Evolutionary conservation across 108 stramenopile species (phyloP).

Genomic region (Nannochloropsis gaditana): DNA sequence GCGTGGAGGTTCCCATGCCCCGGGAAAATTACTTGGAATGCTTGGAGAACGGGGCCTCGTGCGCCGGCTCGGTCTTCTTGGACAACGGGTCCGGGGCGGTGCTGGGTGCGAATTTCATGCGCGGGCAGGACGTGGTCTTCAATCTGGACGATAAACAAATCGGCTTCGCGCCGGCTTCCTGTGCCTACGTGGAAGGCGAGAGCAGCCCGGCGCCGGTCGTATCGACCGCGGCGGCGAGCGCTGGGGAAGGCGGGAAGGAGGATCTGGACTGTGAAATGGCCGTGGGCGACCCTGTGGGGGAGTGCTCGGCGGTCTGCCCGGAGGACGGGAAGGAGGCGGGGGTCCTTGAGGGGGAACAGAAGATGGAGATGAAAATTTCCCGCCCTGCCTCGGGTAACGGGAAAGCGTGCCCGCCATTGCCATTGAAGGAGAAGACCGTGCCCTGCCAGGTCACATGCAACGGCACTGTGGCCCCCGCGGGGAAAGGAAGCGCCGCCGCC

Average conservation of each 20-base stretch:
- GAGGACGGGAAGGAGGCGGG: not conserved
- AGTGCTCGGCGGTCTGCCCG: not conserved
- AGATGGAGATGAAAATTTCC: slow-evolving; percentile 18
- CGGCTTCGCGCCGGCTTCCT: slow-evolving; percentile 68
- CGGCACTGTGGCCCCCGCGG: not conserved
- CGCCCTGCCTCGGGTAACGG: not conserved
- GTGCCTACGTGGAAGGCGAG: slow-evolving; percentile 24
- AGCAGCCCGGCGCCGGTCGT: not conserved
- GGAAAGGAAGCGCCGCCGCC: too few species aligned
- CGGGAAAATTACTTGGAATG: slow-evolving; percentile 49
- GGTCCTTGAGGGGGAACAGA: not conserved
- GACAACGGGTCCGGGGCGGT: slow-evolving; percentile 75
- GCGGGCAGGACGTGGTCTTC: slow-evolving; percentile 87
- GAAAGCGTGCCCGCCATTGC: not conserved
- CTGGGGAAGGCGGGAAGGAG: slow-evolving; percentile 10
- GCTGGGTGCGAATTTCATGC: slow-evolving; percentile 89
- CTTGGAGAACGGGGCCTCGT: slow-evolving; percentile 36
- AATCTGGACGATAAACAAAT: slow-evolving; percentile 74
- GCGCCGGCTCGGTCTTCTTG: slow-evolving; percentile 64
- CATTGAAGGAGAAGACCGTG: not conserved
- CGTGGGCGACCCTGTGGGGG: not conserved
- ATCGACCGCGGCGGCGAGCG: not conserved
- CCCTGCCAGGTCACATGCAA: not conserved
- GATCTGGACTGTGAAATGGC: slow-evolving; percentile 26
- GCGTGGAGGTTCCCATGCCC: slow-evolving; percentile 38